These are phyloP conservation scores for Symbiotaphrina buchneri DNA, from an alignment of 495 filamentous ascomycete species.

Conservation along the genomic window DNA sequence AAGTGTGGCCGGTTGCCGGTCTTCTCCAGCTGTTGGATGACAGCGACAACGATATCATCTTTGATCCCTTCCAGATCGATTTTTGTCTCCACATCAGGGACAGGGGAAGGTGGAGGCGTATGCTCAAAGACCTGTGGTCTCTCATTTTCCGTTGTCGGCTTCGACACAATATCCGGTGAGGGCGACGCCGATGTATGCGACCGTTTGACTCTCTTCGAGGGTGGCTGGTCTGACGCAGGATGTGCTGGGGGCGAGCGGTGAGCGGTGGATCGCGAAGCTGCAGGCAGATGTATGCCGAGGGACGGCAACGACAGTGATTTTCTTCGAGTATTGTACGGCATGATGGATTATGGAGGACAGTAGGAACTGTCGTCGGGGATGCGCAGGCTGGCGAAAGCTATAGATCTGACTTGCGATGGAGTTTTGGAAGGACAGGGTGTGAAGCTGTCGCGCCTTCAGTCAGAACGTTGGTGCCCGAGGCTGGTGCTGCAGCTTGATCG, in stretches of 20 bases:
- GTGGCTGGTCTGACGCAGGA: conserved; percentile 30
- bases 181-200: conserved; percentile 31
- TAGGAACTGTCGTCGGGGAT: too few relatives aligned
- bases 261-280: conserved; percentile 34
- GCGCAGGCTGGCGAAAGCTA: too few relatives aligned
- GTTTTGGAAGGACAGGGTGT: too few relatives aligned
- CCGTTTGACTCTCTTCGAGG: conserved; percentile 71
- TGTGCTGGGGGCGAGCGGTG: conserved; percentile 41
- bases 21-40: conserved; percentile 76
- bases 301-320: conserved; percentile 90
- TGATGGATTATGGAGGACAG: too few relatives aligned
- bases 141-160: conserved; percentile 13
- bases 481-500: too few relatives aligned
- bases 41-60: conserved; percentile 85
- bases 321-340: conserved; percentile 96
- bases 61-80: conserved; percentile 78
- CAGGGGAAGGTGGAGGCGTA: conserved; percentile 77
- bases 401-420: too few relatives aligned
- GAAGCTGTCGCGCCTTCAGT: too few relatives aligned
- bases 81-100: conserved; percentile 27
- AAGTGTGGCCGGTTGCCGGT: conserved; percentile 85
- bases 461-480: too few relatives aligned
- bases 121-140: conserved; percentile 33
- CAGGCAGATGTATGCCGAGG: conserved; percentile 79
- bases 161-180: background rate